Percentiles rank a stretch among this genome's conserved stretches.
Evolutionary conservation across 257 asterid genomes (phyloP).

Genomic region (Fraxinus cuspidata): DNA sequence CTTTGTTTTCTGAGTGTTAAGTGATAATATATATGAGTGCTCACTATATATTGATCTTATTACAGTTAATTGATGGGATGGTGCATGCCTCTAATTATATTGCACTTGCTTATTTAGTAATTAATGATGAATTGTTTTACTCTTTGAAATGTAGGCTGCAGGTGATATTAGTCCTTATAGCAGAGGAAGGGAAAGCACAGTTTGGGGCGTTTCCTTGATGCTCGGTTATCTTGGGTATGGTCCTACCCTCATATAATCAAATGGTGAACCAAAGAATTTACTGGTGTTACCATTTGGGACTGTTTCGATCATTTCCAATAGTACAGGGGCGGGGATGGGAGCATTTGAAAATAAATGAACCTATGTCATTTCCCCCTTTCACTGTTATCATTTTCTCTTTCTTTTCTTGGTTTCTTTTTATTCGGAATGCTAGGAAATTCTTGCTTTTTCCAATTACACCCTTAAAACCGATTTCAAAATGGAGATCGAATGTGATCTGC

Average conservation of each 20-base stretch:
- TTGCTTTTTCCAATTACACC: too few relatives aligned
- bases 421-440: too few relatives aligned
- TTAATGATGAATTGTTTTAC: slow-evolving; percentile 23
- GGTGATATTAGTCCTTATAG: slow-evolving; percentile 80
- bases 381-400: too few relatives aligned
- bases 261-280: too few relatives aligned
- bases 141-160: slow-evolving; percentile 58
- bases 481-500: not conserved
- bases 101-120: slow-evolving; percentile 13
- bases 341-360: too few relatives aligned
- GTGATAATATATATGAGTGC: not conserved
- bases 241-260: not conserved
- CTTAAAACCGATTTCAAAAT: too few relatives aligned
- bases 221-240: slow-evolving; percentile 96
- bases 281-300: too few relatives aligned
- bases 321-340: too few relatives aligned
- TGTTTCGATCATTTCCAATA: too few relatives aligned
- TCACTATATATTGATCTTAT: not conserved
- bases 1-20: not conserved
- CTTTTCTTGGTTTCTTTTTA: too few relatives aligned
- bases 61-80: not conserved
- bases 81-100: not conserved
- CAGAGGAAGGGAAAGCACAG: slow-evolving; percentile 89
- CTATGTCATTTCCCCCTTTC: too few relatives aligned
- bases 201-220: slow-evolving; percentile 99